Conservation (phyloP, 257 asterid genomes). For the Fraxinus quadrangulata region DNA sequence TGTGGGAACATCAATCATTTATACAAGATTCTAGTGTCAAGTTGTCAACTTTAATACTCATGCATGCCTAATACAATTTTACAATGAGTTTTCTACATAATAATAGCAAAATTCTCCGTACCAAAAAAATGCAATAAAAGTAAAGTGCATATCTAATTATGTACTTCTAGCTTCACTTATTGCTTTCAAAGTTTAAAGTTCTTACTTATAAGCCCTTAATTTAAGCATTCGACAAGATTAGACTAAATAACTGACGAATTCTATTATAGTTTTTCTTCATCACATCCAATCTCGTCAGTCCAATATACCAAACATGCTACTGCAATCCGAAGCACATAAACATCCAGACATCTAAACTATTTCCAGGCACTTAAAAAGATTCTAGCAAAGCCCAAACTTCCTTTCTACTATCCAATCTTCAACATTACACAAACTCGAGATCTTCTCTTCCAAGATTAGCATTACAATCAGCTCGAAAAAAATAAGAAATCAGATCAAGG, state of each 20-base stretch:
- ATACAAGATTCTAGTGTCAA: neutral
- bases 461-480: conserved; percentile 27
- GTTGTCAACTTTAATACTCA: neutral
- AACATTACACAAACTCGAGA: conserved; percentile 26
- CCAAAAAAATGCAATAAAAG: neutral
- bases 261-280: no score
- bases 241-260: neutral
- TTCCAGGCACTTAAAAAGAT: neutral
- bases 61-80: neutral
- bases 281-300: neutral
- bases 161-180: neutral
- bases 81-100: neutral
- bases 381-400: conserved; percentile 22
- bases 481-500: conserved; percentile 41
- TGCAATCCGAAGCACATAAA: neutral
- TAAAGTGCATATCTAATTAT: neutral
- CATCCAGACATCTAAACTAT: neutral
- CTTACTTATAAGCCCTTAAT: no score
- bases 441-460: conserved; percentile 20
- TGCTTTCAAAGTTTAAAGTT: no score
- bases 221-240: neutral
- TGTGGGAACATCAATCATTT: neutral
- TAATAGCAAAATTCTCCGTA: neutral
- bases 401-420: conserved; percentile 4
- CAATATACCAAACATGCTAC: neutral